Evolutionary conservation across 345 rosid species (phyloP).

Genomic region (Moricandia moricandioides): DNA sequence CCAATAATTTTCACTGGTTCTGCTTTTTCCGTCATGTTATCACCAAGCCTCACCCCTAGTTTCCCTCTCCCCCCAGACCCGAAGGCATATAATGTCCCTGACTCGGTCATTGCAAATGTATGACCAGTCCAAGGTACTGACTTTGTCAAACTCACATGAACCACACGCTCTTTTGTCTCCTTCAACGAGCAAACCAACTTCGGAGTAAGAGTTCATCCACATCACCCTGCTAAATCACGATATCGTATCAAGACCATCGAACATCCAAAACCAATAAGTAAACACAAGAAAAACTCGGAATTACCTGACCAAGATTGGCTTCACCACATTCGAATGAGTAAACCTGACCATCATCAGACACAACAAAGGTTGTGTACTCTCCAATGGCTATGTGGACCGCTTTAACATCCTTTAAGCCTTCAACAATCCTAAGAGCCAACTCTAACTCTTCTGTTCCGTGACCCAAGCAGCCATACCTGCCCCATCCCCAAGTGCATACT

Average conservation of each 20-base stretch:
- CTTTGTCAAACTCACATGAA: slow-evolving; percentile 88
- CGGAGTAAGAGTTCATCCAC: slow-evolving; percentile 71
- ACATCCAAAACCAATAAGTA: background rate
- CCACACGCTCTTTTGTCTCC: slow-evolving; percentile 52
- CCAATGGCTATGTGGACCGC: slow-evolving; percentile 88
- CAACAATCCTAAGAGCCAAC: slow-evolving; percentile 74
- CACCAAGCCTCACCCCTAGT: slow-evolving; percentile 69
- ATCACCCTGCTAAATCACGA: slow-evolving; percentile 47
- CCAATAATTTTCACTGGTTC: slow-evolving; percentile 63
- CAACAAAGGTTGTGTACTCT: slow-evolving; percentile 87
- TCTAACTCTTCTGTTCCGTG: slow-evolving; percentile 89
- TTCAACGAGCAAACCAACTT: slow-evolving; percentile 64
- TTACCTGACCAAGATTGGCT: slow-evolving; percentile 90
- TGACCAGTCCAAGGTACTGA: slow-evolving; percentile 69
- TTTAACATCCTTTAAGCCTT: slow-evolving; percentile 63
- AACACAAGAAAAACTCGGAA: background rate
- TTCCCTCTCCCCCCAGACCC: slow-evolving; percentile 97
- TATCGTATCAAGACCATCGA: background rate
- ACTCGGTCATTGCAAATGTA: slow-evolving; percentile 79
- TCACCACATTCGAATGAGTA: slow-evolving; percentile 86
- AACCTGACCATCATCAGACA: slow-evolving; percentile 79
- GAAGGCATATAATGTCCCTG: slow-evolving; percentile 80
- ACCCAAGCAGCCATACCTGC: slow-evolving; percentile 90
- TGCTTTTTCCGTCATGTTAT: slow-evolving; percentile 68
- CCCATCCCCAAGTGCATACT: slow-evolving; percentile 99